Conservation (phyloP, 257 asterid species). For the Solanum pinnatisectum region DNA sequence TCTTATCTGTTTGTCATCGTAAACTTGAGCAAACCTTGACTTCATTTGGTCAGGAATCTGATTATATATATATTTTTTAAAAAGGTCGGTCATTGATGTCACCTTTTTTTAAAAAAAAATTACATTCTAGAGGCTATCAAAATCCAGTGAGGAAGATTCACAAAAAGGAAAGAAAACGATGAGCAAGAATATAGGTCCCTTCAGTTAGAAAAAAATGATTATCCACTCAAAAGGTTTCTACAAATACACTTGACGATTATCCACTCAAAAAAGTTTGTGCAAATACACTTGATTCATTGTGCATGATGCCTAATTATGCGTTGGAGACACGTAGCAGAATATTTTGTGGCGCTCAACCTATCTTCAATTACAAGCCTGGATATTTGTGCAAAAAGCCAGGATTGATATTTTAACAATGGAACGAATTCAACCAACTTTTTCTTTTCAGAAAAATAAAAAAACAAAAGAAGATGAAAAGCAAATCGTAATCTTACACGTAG, state of each 20-base stretch:
- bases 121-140: background rate
- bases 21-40: background rate
- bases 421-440: background rate
- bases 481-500: background rate
- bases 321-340: background rate
- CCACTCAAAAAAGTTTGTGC: no score
- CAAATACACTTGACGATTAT: background rate
- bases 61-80: background rate
- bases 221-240: background rate
- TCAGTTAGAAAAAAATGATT: background rate
- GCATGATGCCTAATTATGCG: background rate
- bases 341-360: background rate
- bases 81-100: background rate
- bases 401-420: background rate
- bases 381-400: background rate
- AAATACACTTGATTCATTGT: background rate
- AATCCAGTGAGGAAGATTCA: background rate
- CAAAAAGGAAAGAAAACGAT: background rate
- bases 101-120: background rate
- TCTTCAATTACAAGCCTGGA: background rate
- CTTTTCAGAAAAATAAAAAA: background rate
- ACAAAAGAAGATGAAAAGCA: background rate
- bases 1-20: background rate
- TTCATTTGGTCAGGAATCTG: background rate
- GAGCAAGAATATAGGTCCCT: background rate